A percentile compares a stretch with the other conserved stretches of the same genome.
phyloP scores from a whole-genome alignment of 805 yeast species.

The Metschnikowia lochheadii region DNA sequence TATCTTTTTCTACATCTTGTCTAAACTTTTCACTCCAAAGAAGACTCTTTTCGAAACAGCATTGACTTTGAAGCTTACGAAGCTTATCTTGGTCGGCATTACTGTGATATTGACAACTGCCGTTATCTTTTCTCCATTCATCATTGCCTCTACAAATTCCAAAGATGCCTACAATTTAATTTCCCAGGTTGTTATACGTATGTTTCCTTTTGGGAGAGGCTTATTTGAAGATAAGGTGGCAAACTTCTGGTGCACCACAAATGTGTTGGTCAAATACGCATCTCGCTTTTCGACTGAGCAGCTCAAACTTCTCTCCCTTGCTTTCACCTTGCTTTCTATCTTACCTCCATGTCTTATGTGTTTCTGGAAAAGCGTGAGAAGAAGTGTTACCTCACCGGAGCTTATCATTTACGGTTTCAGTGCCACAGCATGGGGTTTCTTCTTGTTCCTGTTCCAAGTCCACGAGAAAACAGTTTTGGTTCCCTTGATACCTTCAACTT shows the following conservation, averaged over 20 bases:
- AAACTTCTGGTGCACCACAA: slow-evolving; percentile 95
- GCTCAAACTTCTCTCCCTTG: slow-evolving; percentile 55
- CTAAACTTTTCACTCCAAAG: slow-evolving; percentile 32
- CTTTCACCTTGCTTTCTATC: slow-evolving; percentile 44
- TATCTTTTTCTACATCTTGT: slow-evolving; percentile 74
- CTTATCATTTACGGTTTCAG: slow-evolving; percentile 62
- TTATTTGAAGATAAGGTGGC: slow-evolving; percentile 97
- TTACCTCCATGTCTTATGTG: slow-evolving; percentile 29
- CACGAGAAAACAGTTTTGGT: slow-evolving; percentile 90
- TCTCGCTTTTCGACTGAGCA: slow-evolving; percentile 48
- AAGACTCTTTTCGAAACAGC: slow-evolving; percentile 19
- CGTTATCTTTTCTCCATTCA: slow-evolving; percentile 57
- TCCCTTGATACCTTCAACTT: slow-evolving; percentile 80
- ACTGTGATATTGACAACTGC: slow-evolving; percentile 56
- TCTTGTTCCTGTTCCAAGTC: slow-evolving; percentile 88
- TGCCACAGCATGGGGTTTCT: slow-evolving; percentile 83
- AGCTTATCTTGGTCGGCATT: slow-evolving; percentile 59
- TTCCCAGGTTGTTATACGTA: slow-evolving; percentile 56
- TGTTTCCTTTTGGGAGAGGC: slow-evolving; percentile 91
- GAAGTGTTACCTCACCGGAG: slow-evolving; percentile 17
- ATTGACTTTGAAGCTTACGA: slow-evolving; percentile 43
- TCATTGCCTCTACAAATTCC: slow-evolving; percentile 32
- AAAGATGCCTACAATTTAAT: slow-evolving; percentile 34
- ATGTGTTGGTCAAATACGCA: slow-evolving; percentile 69
- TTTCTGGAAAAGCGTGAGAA: slow-evolving; percentile 34